Percentiles rank a stretch among this genome's conserved stretches.
Conservation (phyloP, 768 basidiomycete species). For the Calocera viscosa region DNA sequence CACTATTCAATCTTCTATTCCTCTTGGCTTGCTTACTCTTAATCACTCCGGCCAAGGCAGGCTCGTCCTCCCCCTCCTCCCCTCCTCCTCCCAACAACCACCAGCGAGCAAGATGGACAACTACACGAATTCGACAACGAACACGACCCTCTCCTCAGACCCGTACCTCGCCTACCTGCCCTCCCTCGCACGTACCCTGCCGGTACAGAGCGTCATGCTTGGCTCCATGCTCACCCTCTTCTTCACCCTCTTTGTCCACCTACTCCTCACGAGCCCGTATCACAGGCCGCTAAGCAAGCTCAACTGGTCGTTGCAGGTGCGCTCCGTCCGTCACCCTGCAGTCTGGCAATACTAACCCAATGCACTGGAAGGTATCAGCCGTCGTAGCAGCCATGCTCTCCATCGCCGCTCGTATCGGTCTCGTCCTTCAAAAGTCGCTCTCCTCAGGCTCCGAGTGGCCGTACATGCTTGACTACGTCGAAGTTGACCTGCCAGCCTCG, state of each 20-base stretch:
- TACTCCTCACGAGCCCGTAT: constrained; percentile 89
- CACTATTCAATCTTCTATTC: too few species aligned
- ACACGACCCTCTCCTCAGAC: constrained; percentile 30
- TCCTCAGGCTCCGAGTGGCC: constrained; percentile 70
- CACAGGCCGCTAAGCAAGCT: constrained; percentile 88
- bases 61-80: neutral
- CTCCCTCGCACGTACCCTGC: constrained; percentile 71
- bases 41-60: too few species aligned
- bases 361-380: constrained; percentile 34
- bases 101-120: constrained; percentile 5
- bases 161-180: constrained; percentile 73
- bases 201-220: constrained; percentile 76
- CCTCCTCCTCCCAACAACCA: neutral
- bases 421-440: constrained; percentile 50
- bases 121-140: constrained; percentile 11
- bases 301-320: constrained; percentile 80
- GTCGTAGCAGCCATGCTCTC: constrained; percentile 69
- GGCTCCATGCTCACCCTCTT: constrained; percentile 78
- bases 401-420: constrained; percentile 60
- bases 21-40: too few species aligned
- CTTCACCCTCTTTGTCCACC: constrained; percentile 74
- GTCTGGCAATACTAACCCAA: too few species aligned
- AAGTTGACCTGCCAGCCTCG: constrained; percentile 59
- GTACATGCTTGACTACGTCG: constrained; percentile 89
- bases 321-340: neutral